Conservation (phyloP, 768 basidiomycete genomes). For the Stropharia rugosoannulata region DNA sequence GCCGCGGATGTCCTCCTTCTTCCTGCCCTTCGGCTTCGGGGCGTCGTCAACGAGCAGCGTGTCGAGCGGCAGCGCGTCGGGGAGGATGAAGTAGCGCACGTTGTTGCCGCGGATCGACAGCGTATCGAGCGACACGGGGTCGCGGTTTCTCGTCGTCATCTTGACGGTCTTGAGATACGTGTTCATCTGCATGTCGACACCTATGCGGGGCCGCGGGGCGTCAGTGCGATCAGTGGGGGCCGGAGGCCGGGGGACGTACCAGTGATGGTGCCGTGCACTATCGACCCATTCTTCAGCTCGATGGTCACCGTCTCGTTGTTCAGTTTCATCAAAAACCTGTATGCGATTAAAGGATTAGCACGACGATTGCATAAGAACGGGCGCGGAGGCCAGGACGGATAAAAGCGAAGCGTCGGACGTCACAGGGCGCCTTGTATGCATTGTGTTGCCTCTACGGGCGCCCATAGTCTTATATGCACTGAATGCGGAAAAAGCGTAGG, state of each 20-base stretch:
- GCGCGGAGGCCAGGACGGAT: not conserved
- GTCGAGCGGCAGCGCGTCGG: slow-evolving; percentile 94
- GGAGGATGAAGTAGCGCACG: slow-evolving; percentile 95
- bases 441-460: no score
- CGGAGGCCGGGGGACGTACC: slow-evolving; percentile 48
- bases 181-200: slow-evolving; percentile 99
- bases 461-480: no score
- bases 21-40: slow-evolving; percentile 91
- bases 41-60: slow-evolving; percentile 97
- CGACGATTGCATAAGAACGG: not conserved
- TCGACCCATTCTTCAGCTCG: slow-evolving; percentile 96
- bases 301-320: slow-evolving; percentile 99
- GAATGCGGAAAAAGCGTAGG: not conserved
- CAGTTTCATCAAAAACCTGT: slow-evolving; percentile 98
- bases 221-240: slow-evolving; percentile 1
- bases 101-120: slow-evolving; percentile 97
- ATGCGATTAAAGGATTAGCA: slow-evolving; percentile 8
- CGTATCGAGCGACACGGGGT: slow-evolving; percentile 82
- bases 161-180: slow-evolving; percentile 98
- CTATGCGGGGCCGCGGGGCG: slow-evolving; percentile 36
- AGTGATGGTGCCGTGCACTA: slow-evolving; percentile 95
- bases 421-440: no score
- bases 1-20: slow-evolving; percentile 82
- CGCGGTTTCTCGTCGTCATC: slow-evolving; percentile 90
- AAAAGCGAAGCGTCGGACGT: not conserved